Percentiles rank a stretch among this genome's conserved stretches.
Evolutionary conservation across 768 basidiomycete genomes (phyloP).

Genomic region (Nidularia sp.): DNA sequence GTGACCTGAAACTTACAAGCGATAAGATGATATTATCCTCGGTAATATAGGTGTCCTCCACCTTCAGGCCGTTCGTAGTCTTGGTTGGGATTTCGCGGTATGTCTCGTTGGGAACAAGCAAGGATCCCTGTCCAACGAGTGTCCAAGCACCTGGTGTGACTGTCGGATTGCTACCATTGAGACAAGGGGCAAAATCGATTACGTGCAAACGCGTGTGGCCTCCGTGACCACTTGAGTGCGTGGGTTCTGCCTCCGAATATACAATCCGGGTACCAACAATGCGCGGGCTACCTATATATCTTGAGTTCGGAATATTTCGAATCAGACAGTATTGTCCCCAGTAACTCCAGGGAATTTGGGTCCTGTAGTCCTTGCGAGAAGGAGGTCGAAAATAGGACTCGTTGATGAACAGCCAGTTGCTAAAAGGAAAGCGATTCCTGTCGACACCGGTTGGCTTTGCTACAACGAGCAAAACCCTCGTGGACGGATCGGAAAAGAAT

Average conservation of each 20-base stretch:
- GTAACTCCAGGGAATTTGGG: slow-evolving; percentile 45
- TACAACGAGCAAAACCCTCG: slow-evolving; percentile 43
- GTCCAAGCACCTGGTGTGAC: slow-evolving; percentile 30
- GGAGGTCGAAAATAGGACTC: slow-evolving; percentile 47
- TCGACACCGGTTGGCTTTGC: slow-evolving; percentile 28
- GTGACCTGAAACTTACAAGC: slow-evolving; percentile 44
- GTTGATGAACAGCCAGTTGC: slow-evolving; percentile 50
- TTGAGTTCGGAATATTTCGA: slow-evolving; percentile 28
- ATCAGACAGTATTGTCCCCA: slow-evolving; percentile 52
- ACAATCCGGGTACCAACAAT: slow-evolving; percentile 43
- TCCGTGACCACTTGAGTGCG: slow-evolving; percentile 14
- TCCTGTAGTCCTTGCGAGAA: slow-evolving; percentile 36
- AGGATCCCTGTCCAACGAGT: slow-evolving; percentile 32
- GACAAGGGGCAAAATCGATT: slow-evolving; percentile 42
- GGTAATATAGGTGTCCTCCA: slow-evolving; percentile 50
- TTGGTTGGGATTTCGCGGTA: slow-evolving; percentile 37
- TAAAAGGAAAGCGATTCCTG: background rate
- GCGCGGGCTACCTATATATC: slow-evolving; percentile 28
- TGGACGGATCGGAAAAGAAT: slow-evolving; percentile 54
- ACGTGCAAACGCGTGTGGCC: slow-evolving; percentile 26
- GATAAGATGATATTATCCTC: slow-evolving; percentile 61
- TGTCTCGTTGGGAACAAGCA: slow-evolving; percentile 36
- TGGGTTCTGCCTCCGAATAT: slow-evolving; percentile 36
- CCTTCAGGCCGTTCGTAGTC: slow-evolving; percentile 38
- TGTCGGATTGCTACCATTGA: slow-evolving; percentile 23